A percentile compares a stretch with the other conserved stretches of the same genome.
These are phyloP conservation scores for Phanerochaete carnosa DNA, from an alignment of 768 basidiomycete species.

Conservation along the genomic window DNA sequence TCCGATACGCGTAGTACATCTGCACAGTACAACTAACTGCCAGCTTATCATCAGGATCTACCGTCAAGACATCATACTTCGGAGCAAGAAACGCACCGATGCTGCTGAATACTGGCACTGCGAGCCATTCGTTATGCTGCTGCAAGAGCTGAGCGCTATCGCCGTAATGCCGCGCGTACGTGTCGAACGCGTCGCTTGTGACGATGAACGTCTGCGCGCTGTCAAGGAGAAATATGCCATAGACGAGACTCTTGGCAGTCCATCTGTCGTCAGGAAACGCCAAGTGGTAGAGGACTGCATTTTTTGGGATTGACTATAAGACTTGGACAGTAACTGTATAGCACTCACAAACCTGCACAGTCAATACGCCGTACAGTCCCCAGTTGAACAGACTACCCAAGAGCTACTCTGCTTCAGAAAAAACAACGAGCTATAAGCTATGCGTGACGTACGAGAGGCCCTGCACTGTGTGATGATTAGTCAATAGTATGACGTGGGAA, in stretches of 20 bases:
- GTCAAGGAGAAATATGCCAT: slow-evolving; percentile 6
- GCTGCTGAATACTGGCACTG: background rate
- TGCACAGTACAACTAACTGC: slow-evolving; percentile 4
- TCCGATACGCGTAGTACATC: slow-evolving; percentile 3
- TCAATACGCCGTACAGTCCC: slow-evolving; percentile 16
- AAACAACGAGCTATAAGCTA: background rate
- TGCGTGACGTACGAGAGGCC: background rate
- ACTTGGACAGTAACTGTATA: background rate
- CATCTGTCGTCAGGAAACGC: slow-evolving; percentile 10
- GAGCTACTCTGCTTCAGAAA: background rate
- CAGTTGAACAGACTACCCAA: slow-evolving; percentile 24
- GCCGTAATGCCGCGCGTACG: slow-evolving; percentile 26
- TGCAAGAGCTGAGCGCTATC: slow-evolving; percentile 1
- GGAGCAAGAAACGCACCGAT: background rate
- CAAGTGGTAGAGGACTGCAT: slow-evolving; percentile 12
- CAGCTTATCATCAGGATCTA: no score
- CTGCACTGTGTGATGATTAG: background rate
- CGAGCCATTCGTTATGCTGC: background rate
- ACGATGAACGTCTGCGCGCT: slow-evolving; percentile 16
- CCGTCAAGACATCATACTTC: background rate
- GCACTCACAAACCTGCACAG: slow-evolving; percentile 17
- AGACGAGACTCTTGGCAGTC: slow-evolving; percentile 15
- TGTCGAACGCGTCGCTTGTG: slow-evolving; percentile 22
- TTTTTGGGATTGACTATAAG: background rate
- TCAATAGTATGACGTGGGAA: background rate